These are phyloP conservation scores for Leptosphaerulina australis DNA, from an alignment of 2,329 filamentous ascomycete genomes.

Conservation along the genomic window DNA sequence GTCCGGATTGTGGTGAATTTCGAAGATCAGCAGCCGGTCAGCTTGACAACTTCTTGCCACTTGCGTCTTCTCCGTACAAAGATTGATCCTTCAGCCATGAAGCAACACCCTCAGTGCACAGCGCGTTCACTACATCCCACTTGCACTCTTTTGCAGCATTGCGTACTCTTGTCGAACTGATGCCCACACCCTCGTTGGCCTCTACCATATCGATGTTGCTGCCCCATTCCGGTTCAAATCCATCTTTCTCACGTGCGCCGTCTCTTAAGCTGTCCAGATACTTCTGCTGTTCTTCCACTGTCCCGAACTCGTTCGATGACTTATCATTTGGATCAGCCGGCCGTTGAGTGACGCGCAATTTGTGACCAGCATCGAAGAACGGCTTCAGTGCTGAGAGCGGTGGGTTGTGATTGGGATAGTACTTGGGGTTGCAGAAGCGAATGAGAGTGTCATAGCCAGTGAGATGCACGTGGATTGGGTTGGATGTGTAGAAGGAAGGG, in stretches of 20 bases:
- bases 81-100: conserved; percentile 63
- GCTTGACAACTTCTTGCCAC: conserved; percentile 47
- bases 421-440: conserved; percentile 73
- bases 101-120: conserved; percentile 65
- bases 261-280: conserved; percentile 60
- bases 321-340: conserved; percentile 49
- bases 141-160: conserved; percentile 59
- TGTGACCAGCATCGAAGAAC: conserved; percentile 66
- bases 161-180: conserved; percentile 68
- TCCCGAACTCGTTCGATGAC: conserved; percentile 63
- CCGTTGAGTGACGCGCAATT: conserved; percentile 68
- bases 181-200: conserved; percentile 54
- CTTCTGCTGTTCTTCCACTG: conserved; percentile 58
- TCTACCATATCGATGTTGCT: conserved; percentile 65
- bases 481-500: conserved; percentile 44
- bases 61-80: conserved; percentile 59
- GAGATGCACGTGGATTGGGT: conserved; percentile 67
- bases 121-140: conserved; percentile 54
- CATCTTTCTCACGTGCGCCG: conserved; percentile 58
- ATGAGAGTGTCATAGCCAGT: conserved; percentile 78
- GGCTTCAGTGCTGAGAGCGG: conserved; percentile 63
- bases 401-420: conserved; percentile 61
- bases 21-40: conserved; percentile 18
- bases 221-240: conserved; percentile 65
- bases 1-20: neutral